These are phyloP conservation scores for Colletotrichum paranaense DNA, from an alignment of 2,329 filamentous ascomycete species.

Conservation along the genomic window DNA sequence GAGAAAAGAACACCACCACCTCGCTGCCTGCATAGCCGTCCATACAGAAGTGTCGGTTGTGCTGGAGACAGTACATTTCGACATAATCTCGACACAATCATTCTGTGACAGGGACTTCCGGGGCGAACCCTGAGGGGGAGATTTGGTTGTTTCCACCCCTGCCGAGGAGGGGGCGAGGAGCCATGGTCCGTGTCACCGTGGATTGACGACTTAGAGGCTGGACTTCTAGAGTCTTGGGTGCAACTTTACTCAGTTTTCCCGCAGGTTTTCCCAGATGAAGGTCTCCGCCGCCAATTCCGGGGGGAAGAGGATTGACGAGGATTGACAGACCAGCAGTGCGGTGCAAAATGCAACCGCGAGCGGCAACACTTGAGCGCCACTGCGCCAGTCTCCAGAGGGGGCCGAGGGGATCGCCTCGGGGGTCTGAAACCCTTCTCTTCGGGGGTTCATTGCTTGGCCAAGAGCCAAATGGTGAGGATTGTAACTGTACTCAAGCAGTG, in stretches of 20 bases:
- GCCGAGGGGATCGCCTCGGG: conserved; percentile 29
- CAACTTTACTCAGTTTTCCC: conserved; percentile 21
- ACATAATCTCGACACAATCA: conserved; percentile 28
- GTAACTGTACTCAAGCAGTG: not conserved
- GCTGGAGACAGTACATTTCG: conserved; percentile 3
- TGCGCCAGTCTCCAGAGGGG: not conserved
- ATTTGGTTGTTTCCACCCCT: not conserved
- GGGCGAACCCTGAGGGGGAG: conserved; percentile 27
- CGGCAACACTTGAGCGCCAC: not conserved
- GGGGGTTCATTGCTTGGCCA: conserved; percentile 27
- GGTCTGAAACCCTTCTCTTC: conserved; percentile 31
- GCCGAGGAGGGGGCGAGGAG: not conserved
- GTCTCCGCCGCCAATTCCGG: conserved; percentile 19
- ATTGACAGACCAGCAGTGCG: not conserved
- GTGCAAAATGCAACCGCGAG: conserved; percentile 3
- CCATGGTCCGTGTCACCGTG: not conserved
- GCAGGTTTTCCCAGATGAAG: conserved; percentile 22
- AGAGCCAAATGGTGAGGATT: conserved; percentile 13
- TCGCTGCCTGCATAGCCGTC: not conserved
- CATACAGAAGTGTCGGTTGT: not conserved
- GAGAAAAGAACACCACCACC: not conserved
- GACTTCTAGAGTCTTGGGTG: not conserved
- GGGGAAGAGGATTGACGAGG: conserved; percentile 7
- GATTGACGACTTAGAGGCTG: not conserved
- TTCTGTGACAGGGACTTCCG: conserved; percentile 25